Percentiles rank a stretch among this genome's conserved stretches.
Evolutionary conservation across 176 grass and related monocot species (phyloP).

Genomic region (bread wheat (Triticum aestivum)): DNA sequence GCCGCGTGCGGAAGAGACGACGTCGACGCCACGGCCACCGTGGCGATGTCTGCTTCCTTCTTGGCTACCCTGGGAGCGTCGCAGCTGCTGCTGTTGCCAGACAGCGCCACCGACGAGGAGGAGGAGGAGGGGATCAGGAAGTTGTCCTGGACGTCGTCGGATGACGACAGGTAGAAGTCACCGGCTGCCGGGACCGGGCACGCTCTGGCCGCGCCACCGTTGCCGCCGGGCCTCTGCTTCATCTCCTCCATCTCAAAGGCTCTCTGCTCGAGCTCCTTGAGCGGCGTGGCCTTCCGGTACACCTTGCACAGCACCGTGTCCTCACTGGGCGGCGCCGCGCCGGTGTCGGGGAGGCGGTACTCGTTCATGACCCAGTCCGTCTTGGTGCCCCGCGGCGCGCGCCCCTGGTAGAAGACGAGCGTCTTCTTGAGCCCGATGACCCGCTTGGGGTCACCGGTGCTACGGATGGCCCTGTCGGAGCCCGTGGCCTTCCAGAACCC

Average conservation of each 20-base stretch:
- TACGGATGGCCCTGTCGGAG: conserved; percentile 56
- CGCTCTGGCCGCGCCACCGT: background rate
- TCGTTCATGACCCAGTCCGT: conserved; percentile 99
- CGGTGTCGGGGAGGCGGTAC: conserved; percentile 63
- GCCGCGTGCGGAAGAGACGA: background rate
- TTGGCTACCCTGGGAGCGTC: conserved; percentile 28
- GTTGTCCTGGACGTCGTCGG: conserved; percentile 43
- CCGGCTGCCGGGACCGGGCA: background rate
- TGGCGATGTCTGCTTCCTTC: conserved; percentile 38
- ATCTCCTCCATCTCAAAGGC: conserved; percentile 49
- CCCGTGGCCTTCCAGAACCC: conserved; percentile 98
- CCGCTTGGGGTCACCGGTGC: conserved; percentile 39
- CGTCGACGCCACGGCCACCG: conserved; percentile 31
- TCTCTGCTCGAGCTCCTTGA: conserved; percentile 80
- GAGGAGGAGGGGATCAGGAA: conserved; percentile 8
- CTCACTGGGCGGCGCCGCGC: conserved; percentile 35
- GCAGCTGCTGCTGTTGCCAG: background rate
- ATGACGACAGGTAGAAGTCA: conserved; percentile 34
- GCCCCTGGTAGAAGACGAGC: conserved; percentile 83
- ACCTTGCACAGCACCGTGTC: conserved; percentile 91
- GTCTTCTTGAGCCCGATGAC: conserved; percentile 93
- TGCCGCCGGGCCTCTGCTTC: conserved; percentile 31
- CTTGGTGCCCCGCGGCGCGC: conserved; percentile 68
- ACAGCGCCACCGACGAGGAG: conserved; percentile 4
- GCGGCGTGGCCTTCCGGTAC: conserved; percentile 77